Evolutionary conservation across 176 grass and related monocot species (phyloP).

Genomic region (Microstegium vimineum): DNA sequence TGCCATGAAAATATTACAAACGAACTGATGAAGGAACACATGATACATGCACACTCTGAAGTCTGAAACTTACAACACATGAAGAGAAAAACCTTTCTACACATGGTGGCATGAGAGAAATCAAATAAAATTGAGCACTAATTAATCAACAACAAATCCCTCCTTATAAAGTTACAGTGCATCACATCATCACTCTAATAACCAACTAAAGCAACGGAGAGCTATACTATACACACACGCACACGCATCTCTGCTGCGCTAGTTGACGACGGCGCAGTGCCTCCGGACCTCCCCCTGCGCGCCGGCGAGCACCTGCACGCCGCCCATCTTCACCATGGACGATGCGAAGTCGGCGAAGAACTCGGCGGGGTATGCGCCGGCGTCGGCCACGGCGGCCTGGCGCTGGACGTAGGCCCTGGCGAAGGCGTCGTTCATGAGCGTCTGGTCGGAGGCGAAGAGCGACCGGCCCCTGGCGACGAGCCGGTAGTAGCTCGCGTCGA

Average conservation of each 20-base stretch:
- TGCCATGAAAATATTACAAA: background rate
- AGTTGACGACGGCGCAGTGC: conserved; percentile 60
- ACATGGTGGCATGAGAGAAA: background rate
- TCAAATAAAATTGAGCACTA: background rate
- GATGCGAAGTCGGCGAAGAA: conserved; percentile 68
- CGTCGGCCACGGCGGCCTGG: conserved; percentile 10
- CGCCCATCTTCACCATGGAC: conserved; percentile 86
- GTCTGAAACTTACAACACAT: background rate
- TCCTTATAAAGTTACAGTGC: background rate
- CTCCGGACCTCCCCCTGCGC: conserved; percentile 68
- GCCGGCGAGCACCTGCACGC: conserved; percentile 59
- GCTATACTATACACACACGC: background rate
- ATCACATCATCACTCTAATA: background rate
- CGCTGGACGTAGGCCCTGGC: conserved; percentile 46
- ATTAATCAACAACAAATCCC: background rate
- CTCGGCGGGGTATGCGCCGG: conserved; percentile 28
- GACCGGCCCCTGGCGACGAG: conserved; percentile 47
- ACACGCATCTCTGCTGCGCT: background rate
- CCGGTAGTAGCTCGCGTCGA: conserved; percentile 75
- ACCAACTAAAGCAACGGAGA: background rate
- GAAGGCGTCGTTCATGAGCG: conserved; percentile 47
- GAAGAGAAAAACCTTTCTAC: background rate
- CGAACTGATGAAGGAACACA: background rate
- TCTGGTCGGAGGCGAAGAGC: conserved; percentile 70
- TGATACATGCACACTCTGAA: background rate